A percentile compares a stretch with the other conserved stretches of the same genome.
Conservation (phyloP, 306 rosid species). For the Rosa persica region DNA sequence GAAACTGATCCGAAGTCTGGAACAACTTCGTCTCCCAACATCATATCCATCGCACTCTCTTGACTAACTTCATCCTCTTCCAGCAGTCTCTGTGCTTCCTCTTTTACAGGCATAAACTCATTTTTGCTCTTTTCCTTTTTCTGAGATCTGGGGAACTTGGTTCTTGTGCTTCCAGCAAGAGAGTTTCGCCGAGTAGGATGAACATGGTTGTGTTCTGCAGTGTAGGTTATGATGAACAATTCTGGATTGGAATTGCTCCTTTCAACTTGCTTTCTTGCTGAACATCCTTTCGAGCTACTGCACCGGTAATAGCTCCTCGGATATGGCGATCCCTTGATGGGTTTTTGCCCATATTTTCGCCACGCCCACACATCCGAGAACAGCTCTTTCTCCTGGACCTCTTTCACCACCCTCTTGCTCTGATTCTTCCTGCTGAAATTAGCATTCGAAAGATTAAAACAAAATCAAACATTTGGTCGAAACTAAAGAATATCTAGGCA, state of each 20-base stretch:
- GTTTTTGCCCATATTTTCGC: slow-evolving; percentile 97
- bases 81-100: slow-evolving; percentile 15
- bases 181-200: slow-evolving; percentile 64
- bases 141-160: slow-evolving; percentile 28
- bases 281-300: slow-evolving; percentile 84
- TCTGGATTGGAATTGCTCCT: slow-evolving; percentile 58
- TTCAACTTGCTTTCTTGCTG: slow-evolving; percentile 88
- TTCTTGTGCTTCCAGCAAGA: slow-evolving; percentile 47
- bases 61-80: slow-evolving; percentile 19
- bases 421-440: slow-evolving; percentile 52
- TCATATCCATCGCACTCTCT: background rate
- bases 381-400: slow-evolving; percentile 51
- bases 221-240: slow-evolving; percentile 64
- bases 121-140: slow-evolving; percentile 1
- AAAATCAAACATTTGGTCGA: background rate
- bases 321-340: slow-evolving; percentile 90
- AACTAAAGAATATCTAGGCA: background rate
- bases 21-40: slow-evolving; percentile 31
- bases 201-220: slow-evolving; percentile 74
- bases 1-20: slow-evolving; percentile 26
- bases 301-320: slow-evolving; percentile 92
- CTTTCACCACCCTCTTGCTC: slow-evolving; percentile 58
- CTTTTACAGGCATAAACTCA: slow-evolving; percentile 13
- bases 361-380: slow-evolving; percentile 82
- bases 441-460: background rate